phyloP scores from a whole-genome alignment of 148 eudicot genomes.

The Camellia lanceoleosa region DNA sequence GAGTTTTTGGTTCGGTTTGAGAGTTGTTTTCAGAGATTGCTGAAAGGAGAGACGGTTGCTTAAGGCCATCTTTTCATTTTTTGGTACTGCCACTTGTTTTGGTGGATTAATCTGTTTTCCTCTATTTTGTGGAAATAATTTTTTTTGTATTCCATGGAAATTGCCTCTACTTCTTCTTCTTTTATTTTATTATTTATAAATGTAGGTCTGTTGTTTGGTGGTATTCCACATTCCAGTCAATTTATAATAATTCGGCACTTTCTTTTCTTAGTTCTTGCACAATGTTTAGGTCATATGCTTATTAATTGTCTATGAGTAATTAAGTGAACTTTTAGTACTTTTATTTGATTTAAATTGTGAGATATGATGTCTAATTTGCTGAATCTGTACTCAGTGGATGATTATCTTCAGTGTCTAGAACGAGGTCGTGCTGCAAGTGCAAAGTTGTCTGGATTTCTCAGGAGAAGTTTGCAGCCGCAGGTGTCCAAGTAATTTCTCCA shows the following conservation, averaged over 20 bases:
- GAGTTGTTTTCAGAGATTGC: not conserved
- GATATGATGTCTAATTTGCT: not conserved
- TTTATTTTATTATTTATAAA: not conserved
- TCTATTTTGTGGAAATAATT: no score
- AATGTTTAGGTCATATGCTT: not conserved
- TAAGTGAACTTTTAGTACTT: not conserved
- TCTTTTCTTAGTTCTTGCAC: not conserved
- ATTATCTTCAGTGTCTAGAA: constrained; percentile 67
- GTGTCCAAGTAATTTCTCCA: constrained; percentile 32
- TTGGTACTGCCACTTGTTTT: not conserved
- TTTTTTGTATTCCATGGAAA: no score
- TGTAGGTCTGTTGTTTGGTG: not conserved
- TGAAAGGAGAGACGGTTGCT: not conserved
- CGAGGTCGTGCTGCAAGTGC: constrained; percentile 73
- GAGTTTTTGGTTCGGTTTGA: no score
- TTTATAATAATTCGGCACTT: not conserved
- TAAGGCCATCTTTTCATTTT: not conserved
- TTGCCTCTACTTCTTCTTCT: no score
- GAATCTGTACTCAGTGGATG: constrained; percentile 49
- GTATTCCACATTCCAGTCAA: not conserved
- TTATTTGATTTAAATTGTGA: not conserved
- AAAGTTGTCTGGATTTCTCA: constrained; percentile 58
- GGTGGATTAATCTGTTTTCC: not conserved
- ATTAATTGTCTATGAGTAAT: not conserved
- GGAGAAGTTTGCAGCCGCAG: constrained; percentile 46